phyloP scores from a whole-genome alignment of 768 basidiomycete genomes.

The Collybia sordida region DNA sequence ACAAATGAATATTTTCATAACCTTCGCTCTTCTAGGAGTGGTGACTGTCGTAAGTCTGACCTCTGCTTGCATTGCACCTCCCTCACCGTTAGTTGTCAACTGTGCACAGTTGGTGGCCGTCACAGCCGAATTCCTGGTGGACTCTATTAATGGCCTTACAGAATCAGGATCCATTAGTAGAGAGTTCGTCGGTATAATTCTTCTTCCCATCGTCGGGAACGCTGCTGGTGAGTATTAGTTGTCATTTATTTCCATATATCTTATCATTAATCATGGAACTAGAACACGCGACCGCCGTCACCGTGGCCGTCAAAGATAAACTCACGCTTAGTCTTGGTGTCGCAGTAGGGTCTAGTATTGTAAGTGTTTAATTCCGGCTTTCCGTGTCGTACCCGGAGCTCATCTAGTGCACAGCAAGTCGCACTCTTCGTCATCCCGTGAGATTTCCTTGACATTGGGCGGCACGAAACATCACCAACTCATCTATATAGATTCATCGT shows the following conservation, averaged over 20 bases:
- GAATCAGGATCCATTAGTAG: slow-evolving; percentile 52
- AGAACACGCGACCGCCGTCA: slow-evolving; percentile 91
- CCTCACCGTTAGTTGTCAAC: slow-evolving; percentile 33
- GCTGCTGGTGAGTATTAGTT: slow-evolving; percentile 55
- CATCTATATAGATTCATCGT: slow-evolving; percentile 59
- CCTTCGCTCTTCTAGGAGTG: slow-evolving; percentile 49
- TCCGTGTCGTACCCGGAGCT: neutral
- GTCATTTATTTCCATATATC: neutral
- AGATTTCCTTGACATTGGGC: slow-evolving; percentile 9
- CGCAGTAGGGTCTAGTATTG: slow-evolving; percentile 84
- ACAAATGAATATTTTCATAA: slow-evolving; percentile 52
- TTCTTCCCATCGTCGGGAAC: slow-evolving; percentile 91
- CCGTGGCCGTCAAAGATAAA: slow-evolving; percentile 90
- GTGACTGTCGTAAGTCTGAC: slow-evolving; percentile 60
- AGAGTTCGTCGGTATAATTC: slow-evolving; percentile 81
- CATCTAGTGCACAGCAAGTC: slow-evolving; percentile 50
- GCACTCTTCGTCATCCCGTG: slow-evolving; percentile 49
- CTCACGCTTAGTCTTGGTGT: slow-evolving; percentile 85
- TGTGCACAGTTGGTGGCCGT: slow-evolving; percentile 53
- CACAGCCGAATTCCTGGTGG: slow-evolving; percentile 74
- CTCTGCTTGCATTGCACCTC: slow-evolving; percentile 18
- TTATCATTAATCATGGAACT: slow-evolving; percentile 9
- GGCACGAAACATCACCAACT: neutral
- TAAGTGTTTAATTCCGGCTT: slow-evolving; percentile 32
- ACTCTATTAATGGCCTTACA: slow-evolving; percentile 78